Evolutionary conservation across 2,329 filamentous ascomycete species (phyloP), one percentile per base, ranked within the genome.

Genomic region (Claviceps sp.): DNA sequence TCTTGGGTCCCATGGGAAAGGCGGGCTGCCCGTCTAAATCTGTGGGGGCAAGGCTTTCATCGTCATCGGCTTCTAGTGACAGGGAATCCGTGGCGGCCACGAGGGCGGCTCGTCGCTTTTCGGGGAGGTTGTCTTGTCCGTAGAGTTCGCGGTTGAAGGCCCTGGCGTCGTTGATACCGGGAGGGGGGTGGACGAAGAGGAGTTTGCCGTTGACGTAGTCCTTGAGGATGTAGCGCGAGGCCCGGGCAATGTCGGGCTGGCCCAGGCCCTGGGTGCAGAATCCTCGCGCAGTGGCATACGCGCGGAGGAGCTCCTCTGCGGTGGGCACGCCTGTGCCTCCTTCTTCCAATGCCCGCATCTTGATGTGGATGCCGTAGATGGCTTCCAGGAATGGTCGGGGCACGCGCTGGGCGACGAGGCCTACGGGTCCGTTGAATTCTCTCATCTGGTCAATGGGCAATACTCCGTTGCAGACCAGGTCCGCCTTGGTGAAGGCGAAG

Each of bases 121-220:
- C 80, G 0, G 91, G 91, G 3, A 97, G 77, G 63, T 95, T 87
- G 0, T 76, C 74, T 46, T 85, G 74, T 62, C 95, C 85, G 68
- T 97, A 97, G 4, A 97, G 81, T 54, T 94, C 90, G 48, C 76
- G 73, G 70, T 98, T 98, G 76, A 97, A 98, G 51, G 84, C 79
- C 48, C 72, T 71, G 0, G 81, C 73, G 59, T 96, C 86, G 41
- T 85, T 79, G 34, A 83, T 77, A 4, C 71, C 71, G 0, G 90
- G 90, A 0, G 93, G 93, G 4, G 93, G 90, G 61, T 91, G 84
- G 59, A 89, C 93, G 71, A 85, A 97, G 5, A 97, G 78, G 0
- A 98, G 78, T 70, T 96, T 97, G 56, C 93, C 93, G 65, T 85
- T 95, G 59, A 98, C 93, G 63, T 97, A 98, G 70, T 98, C 93